Base-by-base conservation (phyloP, 805 yeast genomes). In the Barnettozyma populi region DNA sequence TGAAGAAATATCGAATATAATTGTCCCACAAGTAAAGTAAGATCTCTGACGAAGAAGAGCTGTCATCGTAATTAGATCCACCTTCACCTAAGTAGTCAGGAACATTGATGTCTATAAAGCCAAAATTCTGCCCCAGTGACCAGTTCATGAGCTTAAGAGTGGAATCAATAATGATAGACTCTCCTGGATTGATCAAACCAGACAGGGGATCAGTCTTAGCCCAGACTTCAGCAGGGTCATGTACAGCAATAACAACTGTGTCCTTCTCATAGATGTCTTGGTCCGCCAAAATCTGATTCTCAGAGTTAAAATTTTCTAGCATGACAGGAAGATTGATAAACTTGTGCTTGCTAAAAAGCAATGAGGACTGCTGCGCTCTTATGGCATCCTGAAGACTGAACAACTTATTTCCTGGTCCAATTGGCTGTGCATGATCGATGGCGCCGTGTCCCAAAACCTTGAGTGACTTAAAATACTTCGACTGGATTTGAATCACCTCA, bases 161-260 rank as follows among this genome's bases (percentile, higher is more conserved):
- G 37, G 88, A 82, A 57, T 90, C 96, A 39, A 86, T 78, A 19
- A 89, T 76, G 3, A 86, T 76, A 2, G 96, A 81, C 1, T 85
- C 77, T 41, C 79, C 75, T 14, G 90, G 73, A 53, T 87, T 88
- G 34, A 92, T 77, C 43, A 78, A 73, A 7, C 98, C 98, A 9
- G 86, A 79, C 5, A 82, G 65, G 0, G 96, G 87, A 62, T 89
- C 90, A 36, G 83, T 70, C 54, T 83, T 80, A 2, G 95, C 96
- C 96, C 96, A 90, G 7, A 94, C 75, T 50, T 89, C 90, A 7
- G 97, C 87, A 3, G 97, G 88, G 59, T 90, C 98, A 65, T 90
- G 98, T 18, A 90, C 79, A 7, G 87, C 63, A 8, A 92, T 69
- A 9, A 90, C 68, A 6, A 90, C 65, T 7, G 84, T 78, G n/a